These are phyloP conservation scores for Chrysoporthe cubensis DNA, from an alignment of 2,329 filamentous ascomycete genomes.

Conservation along the genomic window DNA sequence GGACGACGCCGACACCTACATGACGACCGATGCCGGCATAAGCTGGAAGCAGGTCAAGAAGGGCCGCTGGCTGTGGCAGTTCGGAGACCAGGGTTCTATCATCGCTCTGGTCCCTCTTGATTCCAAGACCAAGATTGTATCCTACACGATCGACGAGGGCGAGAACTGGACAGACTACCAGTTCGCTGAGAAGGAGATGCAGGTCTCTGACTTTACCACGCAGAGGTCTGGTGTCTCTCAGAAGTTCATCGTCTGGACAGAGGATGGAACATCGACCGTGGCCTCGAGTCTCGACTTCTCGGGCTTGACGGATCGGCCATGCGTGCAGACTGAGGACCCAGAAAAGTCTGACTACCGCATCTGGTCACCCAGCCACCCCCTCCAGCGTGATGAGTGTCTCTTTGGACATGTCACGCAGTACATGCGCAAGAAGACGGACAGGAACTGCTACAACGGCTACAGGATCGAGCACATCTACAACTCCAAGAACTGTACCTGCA, in stretches of 20 bases:
- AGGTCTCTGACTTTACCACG: slow-evolving; percentile 81
- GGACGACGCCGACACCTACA: slow-evolving; percentile 83
- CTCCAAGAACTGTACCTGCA: slow-evolving; percentile 81
- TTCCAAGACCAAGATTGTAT: slow-evolving; percentile 66
- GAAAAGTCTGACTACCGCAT: slow-evolving; percentile 74
- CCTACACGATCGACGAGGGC: slow-evolving; percentile 83
- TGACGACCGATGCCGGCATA: slow-evolving; percentile 89
- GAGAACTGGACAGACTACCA: slow-evolving; percentile 74
- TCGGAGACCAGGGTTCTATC: slow-evolving; percentile 92
- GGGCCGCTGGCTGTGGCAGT: slow-evolving; percentile 90
- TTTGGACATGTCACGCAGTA: slow-evolving; percentile 92
- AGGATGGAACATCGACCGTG: slow-evolving; percentile 61
- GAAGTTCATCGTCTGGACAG: slow-evolving; percentile 91
- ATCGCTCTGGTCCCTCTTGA: slow-evolving; percentile 82
- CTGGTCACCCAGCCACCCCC: slow-evolving; percentile 86
- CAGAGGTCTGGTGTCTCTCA: slow-evolving; percentile 86
- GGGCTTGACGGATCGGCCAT: slow-evolving; percentile 74
- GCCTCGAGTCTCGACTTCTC: slow-evolving; percentile 90
- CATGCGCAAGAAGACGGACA: slow-evolving; percentile 82
- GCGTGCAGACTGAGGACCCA: slow-evolving; percentile 65
- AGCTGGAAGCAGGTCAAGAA: slow-evolving; percentile 86
- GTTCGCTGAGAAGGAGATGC: slow-evolving; percentile 73
- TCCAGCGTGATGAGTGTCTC: slow-evolving; percentile 77
- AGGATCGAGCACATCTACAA: slow-evolving; percentile 72
- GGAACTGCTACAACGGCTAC: slow-evolving; percentile 80